A percentile compares a stretch with the other conserved stretches of the same genome.
Evolutionary conservation across 1,284 basidiomycete genomes (phyloP).

Genomic region (Trametes sp.): DNA sequence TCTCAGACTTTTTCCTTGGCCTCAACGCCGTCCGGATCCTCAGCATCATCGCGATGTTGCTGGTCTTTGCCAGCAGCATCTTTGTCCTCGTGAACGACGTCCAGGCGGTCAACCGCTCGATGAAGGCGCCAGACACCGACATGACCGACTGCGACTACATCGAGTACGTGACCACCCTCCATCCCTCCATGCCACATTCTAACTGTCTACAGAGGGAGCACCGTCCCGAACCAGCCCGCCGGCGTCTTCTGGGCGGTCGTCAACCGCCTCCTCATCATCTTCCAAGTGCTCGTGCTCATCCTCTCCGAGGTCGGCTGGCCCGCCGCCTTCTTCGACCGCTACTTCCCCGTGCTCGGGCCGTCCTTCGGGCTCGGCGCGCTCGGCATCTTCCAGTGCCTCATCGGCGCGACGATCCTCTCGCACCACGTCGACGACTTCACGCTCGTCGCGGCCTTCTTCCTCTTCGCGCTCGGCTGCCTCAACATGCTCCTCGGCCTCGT

Average conservation of each 20-base stretch:
- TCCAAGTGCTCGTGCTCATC: conserved; percentile 80
- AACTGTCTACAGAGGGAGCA: conserved; percentile 61
- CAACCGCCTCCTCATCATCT: conserved; percentile 84
- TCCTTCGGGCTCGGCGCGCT: conserved; percentile 85
- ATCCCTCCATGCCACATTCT: no score
- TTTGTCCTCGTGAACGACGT: conserved; percentile 83
- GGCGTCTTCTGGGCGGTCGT: conserved; percentile 90
- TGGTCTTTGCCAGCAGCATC: conserved; percentile 85
- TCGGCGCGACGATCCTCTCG: conserved; percentile 84
- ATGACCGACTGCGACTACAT: conserved; percentile 79
- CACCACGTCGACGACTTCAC: conserved; percentile 88
- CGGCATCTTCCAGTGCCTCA: conserved; percentile 86
- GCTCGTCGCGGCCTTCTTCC: conserved; percentile 84
- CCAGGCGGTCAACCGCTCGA: conserved; percentile 75
- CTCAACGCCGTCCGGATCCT: conserved; percentile 82
- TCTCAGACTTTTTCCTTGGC: conserved; percentile 74
- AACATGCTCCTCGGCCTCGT: conserved; percentile 84
- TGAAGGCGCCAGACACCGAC: conserved; percentile 45
- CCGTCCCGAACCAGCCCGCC: conserved; percentile 89
- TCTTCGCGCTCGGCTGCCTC: conserved; percentile 85
- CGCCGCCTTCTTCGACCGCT: conserved; percentile 76
- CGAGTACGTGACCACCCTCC: conserved; percentile 54
- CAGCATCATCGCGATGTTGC: conserved; percentile 80
- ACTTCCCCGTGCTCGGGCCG: conserved; percentile 84
- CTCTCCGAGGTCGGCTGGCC: conserved; percentile 86